A percentile compares a stretch with the other conserved stretches of the same genome.
These are phyloP conservation scores for Backusella sp. DNA, from an alignment of 192 early-diverging fungal species.

Conservation along the genomic window DNA sequence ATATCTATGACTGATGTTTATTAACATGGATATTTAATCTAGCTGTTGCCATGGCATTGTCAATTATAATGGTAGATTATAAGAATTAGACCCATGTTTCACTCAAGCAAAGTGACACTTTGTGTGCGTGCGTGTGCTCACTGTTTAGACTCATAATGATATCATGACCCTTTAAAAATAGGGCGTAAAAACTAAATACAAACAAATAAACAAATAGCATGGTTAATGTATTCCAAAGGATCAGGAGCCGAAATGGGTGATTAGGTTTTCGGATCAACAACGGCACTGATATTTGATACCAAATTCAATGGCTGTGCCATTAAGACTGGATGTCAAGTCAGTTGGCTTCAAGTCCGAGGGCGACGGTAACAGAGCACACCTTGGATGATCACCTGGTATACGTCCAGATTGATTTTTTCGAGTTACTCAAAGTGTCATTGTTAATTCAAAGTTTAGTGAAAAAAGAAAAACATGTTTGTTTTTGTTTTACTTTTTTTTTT, in stretches of 20 bases:
- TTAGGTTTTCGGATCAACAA: slow-evolving; percentile 32
- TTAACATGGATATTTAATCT: not conserved
- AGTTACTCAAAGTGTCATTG: slow-evolving; percentile 6
- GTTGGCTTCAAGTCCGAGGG: slow-evolving; percentile 25
- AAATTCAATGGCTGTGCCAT: slow-evolving; percentile 18
- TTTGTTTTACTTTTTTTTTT: not conserved
- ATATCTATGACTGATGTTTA: too few species aligned
- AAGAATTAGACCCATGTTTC: not conserved
- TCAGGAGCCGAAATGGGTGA: slow-evolving; percentile 18
- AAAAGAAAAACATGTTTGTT: not conserved
- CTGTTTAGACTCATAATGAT: not conserved
- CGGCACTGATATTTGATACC: slow-evolving; percentile 24
- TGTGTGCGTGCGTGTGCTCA: not conserved
- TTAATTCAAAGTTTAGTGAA: slow-evolving; percentile 5
- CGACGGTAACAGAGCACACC: slow-evolving; percentile 20
- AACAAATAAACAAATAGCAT: not conserved
- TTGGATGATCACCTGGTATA: slow-evolving; percentile 23
- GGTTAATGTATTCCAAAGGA: not conserved
- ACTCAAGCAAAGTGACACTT: not conserved
- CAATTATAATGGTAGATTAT: not conserved
- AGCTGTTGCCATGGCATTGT: not conserved
- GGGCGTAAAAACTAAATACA: not conserved
- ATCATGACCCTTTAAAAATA: not conserved
- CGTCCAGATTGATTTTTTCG: slow-evolving; percentile 18
- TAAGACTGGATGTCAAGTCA: slow-evolving; percentile 12